Evolutionary conservation across 805 yeast genomes (phyloP).

Genomic region (Monosporozyma solicola): DNA sequence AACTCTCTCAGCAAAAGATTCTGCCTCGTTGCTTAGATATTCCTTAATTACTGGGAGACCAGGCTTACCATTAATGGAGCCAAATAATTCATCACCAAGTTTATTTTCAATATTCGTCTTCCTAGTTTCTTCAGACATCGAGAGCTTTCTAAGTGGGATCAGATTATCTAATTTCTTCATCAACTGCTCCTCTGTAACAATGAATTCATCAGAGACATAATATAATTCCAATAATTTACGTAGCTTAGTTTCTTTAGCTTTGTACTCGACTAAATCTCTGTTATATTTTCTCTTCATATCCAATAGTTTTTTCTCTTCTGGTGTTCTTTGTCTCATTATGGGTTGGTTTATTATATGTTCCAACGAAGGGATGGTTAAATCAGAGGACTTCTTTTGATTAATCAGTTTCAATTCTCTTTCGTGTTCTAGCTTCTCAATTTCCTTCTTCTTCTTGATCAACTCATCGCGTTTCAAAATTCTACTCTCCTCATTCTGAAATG

Average conservation of each 20-base stretch:
- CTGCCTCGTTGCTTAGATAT: conserved; percentile 27
- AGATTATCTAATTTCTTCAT: conserved; percentile 14
- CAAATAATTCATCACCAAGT: conserved; percentile 31
- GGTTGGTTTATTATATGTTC: conserved; percentile 60
- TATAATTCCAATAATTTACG: conserved; percentile 57
- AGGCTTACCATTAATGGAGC: conserved; percentile 28
- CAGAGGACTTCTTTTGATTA: conserved; percentile 23
- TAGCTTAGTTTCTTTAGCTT: conserved; percentile 45
- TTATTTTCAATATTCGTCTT: conserved; percentile 13
- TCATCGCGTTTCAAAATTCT: conserved; percentile 32
- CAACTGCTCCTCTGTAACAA: conserved; percentile 63
- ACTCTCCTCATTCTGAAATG: conserved; percentile 47
- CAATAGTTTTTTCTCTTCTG: conserved; percentile 53
- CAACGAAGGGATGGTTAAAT: conserved; percentile 71
- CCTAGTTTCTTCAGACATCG: background rate
- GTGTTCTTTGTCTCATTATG: conserved; percentile 61
- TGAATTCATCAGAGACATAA: conserved; percentile 58
- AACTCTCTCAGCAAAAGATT: conserved; percentile 16
- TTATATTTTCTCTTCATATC: conserved; percentile 57
- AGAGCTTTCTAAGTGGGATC: background rate
- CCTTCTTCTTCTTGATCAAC: conserved; percentile 29
- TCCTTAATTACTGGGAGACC: conserved; percentile 32
- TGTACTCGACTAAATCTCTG: conserved; percentile 47
- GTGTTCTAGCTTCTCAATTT: conserved; percentile 30
- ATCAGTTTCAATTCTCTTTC: conserved; percentile 25